These are phyloP conservation scores for Fistulifera pelliculosa DNA, from an alignment of 108 stramenopile species.

Conservation along the genomic window DNA sequence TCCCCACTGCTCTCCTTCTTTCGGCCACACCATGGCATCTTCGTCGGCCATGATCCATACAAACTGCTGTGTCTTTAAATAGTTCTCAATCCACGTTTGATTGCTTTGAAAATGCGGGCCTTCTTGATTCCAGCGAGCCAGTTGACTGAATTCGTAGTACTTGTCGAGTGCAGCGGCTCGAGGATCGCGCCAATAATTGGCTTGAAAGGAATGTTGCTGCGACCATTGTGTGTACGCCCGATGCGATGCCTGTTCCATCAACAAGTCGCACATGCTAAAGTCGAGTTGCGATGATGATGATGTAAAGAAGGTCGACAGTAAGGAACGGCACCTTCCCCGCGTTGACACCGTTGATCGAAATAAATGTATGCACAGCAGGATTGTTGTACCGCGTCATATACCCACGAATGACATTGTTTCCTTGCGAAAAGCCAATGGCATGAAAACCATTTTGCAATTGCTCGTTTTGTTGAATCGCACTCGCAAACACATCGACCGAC, in stretches of 20 bases:
- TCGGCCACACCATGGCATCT: conserved; percentile 72
- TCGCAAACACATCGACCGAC: conserved; percentile 56
- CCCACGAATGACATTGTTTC: conserved; percentile 66
- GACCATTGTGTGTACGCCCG: conserved; percentile 50
- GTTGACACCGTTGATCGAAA: conserved; percentile 63
- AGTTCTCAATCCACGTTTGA: conserved; percentile 38
- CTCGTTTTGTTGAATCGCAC: conserved; percentile 32
- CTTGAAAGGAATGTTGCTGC: conserved; percentile 58
- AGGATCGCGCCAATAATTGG: conserved; percentile 66
- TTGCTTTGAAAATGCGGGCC: conserved; percentile 15
- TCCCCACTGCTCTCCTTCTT: conserved; percentile 71
- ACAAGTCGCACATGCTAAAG: conserved; percentile 34
- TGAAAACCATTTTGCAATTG: conserved; percentile 53
- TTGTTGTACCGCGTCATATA: conserved; percentile 66
- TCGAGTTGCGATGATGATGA: background rate
- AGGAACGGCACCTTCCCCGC: conserved; percentile 67
- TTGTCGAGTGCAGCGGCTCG: conserved; percentile 11
- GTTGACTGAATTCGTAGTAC: conserved; percentile 45
- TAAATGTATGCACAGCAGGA: conserved; percentile 58
- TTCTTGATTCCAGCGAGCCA: conserved; percentile 70
- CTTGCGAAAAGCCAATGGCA: conserved; percentile 70
- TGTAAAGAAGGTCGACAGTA: conserved; percentile 33
- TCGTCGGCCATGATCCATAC: conserved; percentile 54
- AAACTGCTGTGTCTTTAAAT: conserved; percentile 37
- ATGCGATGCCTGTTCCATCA: conserved; percentile 49